Base-by-base conservation (phyloP, 73 alveolate species). In the Tetrahymena elliotti region DNA sequence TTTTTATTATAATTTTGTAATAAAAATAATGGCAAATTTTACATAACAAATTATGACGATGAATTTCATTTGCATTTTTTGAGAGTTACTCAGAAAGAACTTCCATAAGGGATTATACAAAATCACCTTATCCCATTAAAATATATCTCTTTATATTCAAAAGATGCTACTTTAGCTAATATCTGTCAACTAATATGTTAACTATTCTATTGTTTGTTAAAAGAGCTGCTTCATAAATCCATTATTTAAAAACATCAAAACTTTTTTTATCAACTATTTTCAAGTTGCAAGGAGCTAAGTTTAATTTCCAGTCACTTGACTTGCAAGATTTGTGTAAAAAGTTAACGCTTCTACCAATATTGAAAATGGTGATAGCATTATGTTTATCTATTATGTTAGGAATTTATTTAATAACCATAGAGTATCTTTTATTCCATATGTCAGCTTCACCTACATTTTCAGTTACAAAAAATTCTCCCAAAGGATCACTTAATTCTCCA, bases 61-160 rank as follows among this genome's bases (percentile, higher is more conserved):
- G 98, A 12, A 98, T 96, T 84, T 97, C 96, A 52, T 95, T 95
- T 5, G 99, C 99, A n/a, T 99, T 98, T 93, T 97, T 97, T 83
- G 97, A 94, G 38, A 99, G 97, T 95, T 97, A 99, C 52, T 97
- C 98, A 40, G 96, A 92, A 34, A 99, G 84, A 24, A 98, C 94
- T 97, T 99, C 99, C 99, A 99, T 99, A 47, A 99, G 96, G 68
- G 98, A 96, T 94, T 99, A 99, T 83, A 98, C 97, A 96, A 99
- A 98, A 93, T 99, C 99, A 10, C 99, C 99, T 96, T 99, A 98
- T 0, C 99, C 99, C 93, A 99, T 96, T 34, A 99, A 93, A 22
- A 99, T 93, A 96, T 98, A 99, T 95, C 97, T 98, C 93, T 98
- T 97, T 13, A 99, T 98, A 35, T 98, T 95, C 22, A 31, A 34